A percentile compares a stretch with the other conserved stretches of the same genome.
Evolutionary conservation across 2,329 filamentous ascomycete species (phyloP).

Genomic region (Eurotiales sp.): DNA sequence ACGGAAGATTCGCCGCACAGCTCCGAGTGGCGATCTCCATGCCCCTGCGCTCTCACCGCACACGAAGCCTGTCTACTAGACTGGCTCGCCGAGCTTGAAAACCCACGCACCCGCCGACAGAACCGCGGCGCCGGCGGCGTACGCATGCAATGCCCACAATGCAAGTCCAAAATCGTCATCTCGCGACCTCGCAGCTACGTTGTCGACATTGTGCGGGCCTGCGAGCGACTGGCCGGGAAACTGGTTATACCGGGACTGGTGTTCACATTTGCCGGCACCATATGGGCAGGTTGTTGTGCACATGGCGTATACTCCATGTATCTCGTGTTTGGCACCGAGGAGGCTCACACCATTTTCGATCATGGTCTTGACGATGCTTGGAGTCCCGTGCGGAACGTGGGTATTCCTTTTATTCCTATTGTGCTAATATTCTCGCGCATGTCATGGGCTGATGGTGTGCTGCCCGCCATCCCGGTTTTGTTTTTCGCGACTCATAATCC

Average conservation of each 20-base stretch:
- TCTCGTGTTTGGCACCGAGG: slow-evolving; percentile 62
- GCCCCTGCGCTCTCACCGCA: slow-evolving; percentile 82
- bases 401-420: slow-evolving; percentile 64
- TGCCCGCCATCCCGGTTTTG: slow-evolving; percentile 60
- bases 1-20: slow-evolving; percentile 59
- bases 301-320: slow-evolving; percentile 63
- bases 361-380: slow-evolving; percentile 33
- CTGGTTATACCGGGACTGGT: slow-evolving; percentile 65
- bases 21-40: slow-evolving; percentile 78
- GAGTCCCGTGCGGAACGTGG: slow-evolving; percentile 53
- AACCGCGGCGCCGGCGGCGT: slow-evolving; percentile 48
- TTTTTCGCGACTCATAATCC: slow-evolving; percentile 49
- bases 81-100: slow-evolving; percentile 89
- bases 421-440: slow-evolving; percentile 66
- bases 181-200: slow-evolving; percentile 70
- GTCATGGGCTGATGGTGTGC: slow-evolving; percentile 58
- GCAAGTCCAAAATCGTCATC: slow-evolving; percentile 75
- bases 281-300: slow-evolving; percentile 51
- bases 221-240: slow-evolving; percentile 55
- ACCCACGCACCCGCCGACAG: slow-evolving; percentile 50
- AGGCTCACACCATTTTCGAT: slow-evolving; percentile 54
- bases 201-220: slow-evolving; percentile 60
- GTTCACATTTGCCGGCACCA: slow-evolving; percentile 43
- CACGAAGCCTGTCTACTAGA: slow-evolving; percentile 86
- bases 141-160: slow-evolving; percentile 80